Conservation (phyloP, 441 rosid species). For the Gossypium davidsonii region DNA sequence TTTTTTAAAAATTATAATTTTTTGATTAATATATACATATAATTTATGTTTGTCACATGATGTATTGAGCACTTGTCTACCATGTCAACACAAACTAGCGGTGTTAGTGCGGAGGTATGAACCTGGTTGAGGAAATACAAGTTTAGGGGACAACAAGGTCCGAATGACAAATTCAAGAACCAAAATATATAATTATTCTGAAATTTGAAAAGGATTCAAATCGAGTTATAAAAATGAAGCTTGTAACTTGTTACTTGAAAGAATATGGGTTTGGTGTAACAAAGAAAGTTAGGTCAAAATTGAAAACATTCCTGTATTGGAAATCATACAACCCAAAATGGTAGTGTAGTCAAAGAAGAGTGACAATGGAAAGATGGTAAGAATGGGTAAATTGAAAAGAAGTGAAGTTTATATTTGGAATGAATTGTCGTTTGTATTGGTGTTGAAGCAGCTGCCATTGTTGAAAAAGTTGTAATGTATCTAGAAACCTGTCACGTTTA, state of each 20-base stretch:
- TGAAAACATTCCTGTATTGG: neutral
- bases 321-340: neutral
- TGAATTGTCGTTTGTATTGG: neutral
- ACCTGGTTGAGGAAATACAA: too few relatives aligned
- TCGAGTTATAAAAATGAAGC: neutral
- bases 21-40: too few relatives aligned
- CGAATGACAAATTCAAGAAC: too few relatives aligned
- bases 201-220: constrained; percentile 8
- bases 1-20: too few relatives aligned
- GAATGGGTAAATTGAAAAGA: neutral
- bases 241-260: neutral
- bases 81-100: too few relatives aligned
- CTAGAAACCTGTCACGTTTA: neutral
- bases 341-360: neutral
- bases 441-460: constrained; percentile 5
- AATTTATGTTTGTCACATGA: too few relatives aligned
- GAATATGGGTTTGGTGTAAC: neutral
- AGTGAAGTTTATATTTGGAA: neutral
- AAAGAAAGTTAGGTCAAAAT: neutral
- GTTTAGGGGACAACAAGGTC: too few relatives aligned
- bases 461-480: neutral
- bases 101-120: too few relatives aligned
- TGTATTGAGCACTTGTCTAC: too few relatives aligned
- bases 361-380: neutral
- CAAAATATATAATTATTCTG: neutral